Conservation (phyloP, 768 basidiomycete genomes). For the Dioszegia hungarica region DNA sequence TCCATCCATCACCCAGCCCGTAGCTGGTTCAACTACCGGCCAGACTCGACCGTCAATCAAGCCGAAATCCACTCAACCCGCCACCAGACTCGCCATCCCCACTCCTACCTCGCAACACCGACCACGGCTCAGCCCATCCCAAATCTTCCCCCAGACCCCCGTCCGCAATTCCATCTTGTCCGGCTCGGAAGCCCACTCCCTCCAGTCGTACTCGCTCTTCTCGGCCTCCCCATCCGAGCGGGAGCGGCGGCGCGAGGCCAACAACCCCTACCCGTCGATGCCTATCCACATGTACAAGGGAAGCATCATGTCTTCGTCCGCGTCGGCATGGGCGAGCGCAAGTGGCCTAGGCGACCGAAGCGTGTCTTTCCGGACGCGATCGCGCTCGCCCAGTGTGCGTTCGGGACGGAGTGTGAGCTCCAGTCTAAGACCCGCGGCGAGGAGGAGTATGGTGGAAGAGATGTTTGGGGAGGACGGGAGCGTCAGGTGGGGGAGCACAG, state of each 20-base stretch:
- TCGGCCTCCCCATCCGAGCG: conserved; percentile 6
- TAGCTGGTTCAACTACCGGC: too few relatives aligned
- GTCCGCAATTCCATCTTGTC: conserved; percentile 7
- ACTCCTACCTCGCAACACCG: background rate
- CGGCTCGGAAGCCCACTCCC: conserved; percentile 21
- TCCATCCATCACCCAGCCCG: too few relatives aligned
- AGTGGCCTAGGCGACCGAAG: background rate
- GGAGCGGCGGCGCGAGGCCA: conserved; percentile 27
- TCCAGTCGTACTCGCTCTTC: conserved; percentile 13
- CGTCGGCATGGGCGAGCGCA: background rate
- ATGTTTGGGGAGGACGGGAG: background rate
- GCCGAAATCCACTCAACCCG: background rate
- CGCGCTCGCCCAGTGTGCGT: conserved; percentile 15
- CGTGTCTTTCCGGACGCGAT: conserved; percentile 14
- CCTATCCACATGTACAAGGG: conserved; percentile 19
- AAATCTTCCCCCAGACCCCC: conserved; percentile 4
- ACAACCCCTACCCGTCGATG: conserved; percentile 41
- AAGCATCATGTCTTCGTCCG: conserved; percentile 17
- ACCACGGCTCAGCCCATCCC: background rate
- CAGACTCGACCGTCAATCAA: too few relatives aligned
- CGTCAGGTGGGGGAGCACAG: background rate
- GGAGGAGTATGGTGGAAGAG: conserved; percentile 10
- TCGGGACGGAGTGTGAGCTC: conserved; percentile 3
- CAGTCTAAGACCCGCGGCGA: background rate
- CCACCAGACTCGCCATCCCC: background rate